Percentiles rank a stretch among this genome's conserved stretches.
Conservation (phyloP, 208 protist genomes). For the Blastocrithidia nonstop region DNA sequence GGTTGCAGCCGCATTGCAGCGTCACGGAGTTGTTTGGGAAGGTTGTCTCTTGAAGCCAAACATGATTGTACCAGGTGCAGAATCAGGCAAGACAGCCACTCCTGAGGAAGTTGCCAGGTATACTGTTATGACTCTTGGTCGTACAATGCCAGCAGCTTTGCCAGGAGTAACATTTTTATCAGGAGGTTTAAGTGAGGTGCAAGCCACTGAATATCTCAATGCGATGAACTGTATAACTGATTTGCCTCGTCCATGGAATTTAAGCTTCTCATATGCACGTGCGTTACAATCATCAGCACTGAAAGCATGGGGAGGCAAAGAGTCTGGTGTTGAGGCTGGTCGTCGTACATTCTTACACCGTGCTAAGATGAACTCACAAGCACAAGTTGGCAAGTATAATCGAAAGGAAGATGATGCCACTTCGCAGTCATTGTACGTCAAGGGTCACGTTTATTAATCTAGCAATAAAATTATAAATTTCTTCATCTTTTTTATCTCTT, state of each 20-base stretch:
- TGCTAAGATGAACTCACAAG: conserved; percentile 68
- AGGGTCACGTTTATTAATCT: conserved; percentile 69
- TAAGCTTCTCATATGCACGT: conserved; percentile 93
- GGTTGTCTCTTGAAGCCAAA: conserved; percentile 95
- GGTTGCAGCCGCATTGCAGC: conserved; percentile 68
- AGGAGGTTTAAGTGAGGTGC: conserved; percentile 91
- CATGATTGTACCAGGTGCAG: conserved; percentile 90
- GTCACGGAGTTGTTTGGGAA: conserved; percentile 91
- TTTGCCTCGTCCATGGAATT: conserved; percentile 61
- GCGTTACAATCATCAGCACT: conserved; percentile 87
- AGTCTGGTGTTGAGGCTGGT: conserved; percentile 53
- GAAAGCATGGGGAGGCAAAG: conserved; percentile 89
- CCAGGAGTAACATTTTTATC: conserved; percentile 92
- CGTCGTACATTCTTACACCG: conserved; percentile 75
- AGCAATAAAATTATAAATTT: conserved; percentile 5
- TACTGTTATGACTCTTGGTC: conserved; percentile 82
- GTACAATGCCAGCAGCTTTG: conserved; percentile 90
- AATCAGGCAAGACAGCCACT: conserved; percentile 35
- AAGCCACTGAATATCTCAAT: conserved; percentile 92
- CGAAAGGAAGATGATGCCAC: conserved; percentile 51
- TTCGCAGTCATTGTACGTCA: conserved; percentile 75
- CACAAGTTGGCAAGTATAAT: conserved; percentile 64
- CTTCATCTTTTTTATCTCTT: conserved; percentile 10
- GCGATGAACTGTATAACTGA: conserved; percentile 80
- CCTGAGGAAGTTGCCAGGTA: conserved; percentile 72